Evolutionary conservation across 768 basidiomycete genomes (phyloP).

Genomic region (Pisolithus albus): DNA sequence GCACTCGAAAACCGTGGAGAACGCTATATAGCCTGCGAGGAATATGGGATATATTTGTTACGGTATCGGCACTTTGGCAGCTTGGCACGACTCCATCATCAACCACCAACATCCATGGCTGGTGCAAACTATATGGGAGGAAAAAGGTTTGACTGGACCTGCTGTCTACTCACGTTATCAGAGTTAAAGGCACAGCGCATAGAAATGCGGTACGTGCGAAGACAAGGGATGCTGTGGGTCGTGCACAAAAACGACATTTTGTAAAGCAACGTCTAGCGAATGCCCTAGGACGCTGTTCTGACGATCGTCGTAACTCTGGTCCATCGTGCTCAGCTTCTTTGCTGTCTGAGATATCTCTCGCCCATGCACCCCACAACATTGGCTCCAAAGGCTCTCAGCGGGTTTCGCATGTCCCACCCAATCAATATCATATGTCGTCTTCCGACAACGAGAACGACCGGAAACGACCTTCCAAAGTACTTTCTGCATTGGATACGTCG

Average conservation of each 20-base stretch:
- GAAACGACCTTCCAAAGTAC: conserved; percentile 17
- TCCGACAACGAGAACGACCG: conserved; percentile 3
- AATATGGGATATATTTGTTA: too few species aligned
- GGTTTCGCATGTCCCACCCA: background rate
- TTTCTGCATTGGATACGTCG: conserved; percentile 17
- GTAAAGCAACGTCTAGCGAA: conserved; percentile 49
- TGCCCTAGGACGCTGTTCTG: conserved; percentile 29
- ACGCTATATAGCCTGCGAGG: background rate
- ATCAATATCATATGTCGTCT: conserved; percentile 3
- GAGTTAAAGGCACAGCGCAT: background rate
- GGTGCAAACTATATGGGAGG: conserved; percentile 79
- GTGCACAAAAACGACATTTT: conserved; percentile 55
- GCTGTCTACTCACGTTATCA: background rate
- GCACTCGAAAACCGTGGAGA: background rate
- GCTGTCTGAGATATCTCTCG: conserved; percentile 19
- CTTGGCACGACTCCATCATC: too few species aligned
- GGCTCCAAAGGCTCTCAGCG: background rate
- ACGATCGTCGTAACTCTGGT: conserved; percentile 2
- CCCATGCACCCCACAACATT: conserved; percentile 17
- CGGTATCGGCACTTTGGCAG: too few species aligned
- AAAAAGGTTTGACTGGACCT: conserved; percentile 40
- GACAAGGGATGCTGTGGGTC: conserved; percentile 47
- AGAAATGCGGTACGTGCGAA: conserved; percentile 57
- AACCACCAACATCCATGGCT: conserved; percentile 32
- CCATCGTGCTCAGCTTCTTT: conserved; percentile 6